Evolutionary conservation across 331 rosid genomes (phyloP).

Genomic region (Pyrus hybrid): DNA sequence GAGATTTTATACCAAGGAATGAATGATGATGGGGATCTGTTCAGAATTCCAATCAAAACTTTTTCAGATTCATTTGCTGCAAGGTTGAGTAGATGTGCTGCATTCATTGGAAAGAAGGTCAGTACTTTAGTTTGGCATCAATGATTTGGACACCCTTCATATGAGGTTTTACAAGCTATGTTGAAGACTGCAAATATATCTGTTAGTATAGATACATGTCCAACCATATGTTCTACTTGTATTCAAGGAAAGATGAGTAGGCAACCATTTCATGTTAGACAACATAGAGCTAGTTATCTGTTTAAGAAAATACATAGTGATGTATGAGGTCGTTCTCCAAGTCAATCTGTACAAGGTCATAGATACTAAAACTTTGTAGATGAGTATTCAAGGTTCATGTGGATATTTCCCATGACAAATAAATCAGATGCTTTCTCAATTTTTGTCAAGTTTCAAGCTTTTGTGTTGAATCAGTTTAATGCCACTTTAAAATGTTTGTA

Average conservation of each 20-base stretch:
- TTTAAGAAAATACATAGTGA: neutral
- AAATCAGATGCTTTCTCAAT: neutral
- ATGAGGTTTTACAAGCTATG: neutral
- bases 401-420: neutral
- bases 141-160: neutral
- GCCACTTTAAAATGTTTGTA: neutral
- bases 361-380: neutral
- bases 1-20: no score
- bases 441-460: neutral
- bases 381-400: neutral
- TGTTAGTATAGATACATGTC: no score
- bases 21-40: no score
- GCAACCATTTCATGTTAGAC: no score
- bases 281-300: no score
- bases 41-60: no score
- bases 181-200: neutral
- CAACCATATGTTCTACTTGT: no score
- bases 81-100: no score
- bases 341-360: neutral
- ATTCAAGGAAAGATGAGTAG: no score
- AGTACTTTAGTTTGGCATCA: neutral
- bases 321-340: neutral
- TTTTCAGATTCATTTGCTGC: no score
- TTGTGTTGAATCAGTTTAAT: no score
- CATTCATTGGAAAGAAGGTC: neutral